A percentile compares a stretch with the other conserved stretches of the same genome.
Evolutionary conservation across 495 filamentous ascomycete genomes (phyloP).

Genomic region (Annulohypoxylon maeteangense): DNA sequence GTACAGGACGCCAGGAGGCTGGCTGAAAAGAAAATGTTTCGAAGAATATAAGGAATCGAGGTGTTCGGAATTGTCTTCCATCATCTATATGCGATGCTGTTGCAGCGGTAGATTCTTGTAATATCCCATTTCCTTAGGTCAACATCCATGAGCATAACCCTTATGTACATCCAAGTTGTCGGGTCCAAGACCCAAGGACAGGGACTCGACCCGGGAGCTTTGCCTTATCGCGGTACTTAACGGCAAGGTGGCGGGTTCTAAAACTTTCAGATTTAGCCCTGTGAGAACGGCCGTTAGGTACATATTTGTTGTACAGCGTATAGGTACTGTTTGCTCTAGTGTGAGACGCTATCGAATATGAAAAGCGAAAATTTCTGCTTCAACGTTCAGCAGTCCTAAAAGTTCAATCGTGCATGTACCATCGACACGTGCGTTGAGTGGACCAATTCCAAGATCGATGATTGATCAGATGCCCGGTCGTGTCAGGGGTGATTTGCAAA

Average conservation of each 20-base stretch:
- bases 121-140: neutral
- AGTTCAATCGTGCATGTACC: neutral
- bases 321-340: neutral
- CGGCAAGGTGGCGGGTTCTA: neutral
- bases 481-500: constrained; percentile 15
- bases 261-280: neutral
- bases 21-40: neutral
- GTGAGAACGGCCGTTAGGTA: neutral
- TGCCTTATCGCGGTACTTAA: neutral
- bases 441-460: constrained; percentile 8
- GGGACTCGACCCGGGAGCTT: constrained; percentile 6
- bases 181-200: neutral
- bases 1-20: neutral
- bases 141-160: neutral
- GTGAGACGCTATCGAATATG: neutral
- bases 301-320: neutral
- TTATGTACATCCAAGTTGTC: neutral
- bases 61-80: neutral
- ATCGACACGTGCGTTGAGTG: constrained; percentile 24
- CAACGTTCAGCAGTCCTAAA: neutral
- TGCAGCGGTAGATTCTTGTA: neutral
- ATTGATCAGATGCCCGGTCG: constrained; percentile 14
- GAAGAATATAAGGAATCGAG: neutral
- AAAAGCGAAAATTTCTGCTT: neutral
- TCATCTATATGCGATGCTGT: neutral